A percentile compares a stretch with the other conserved stretches of the same genome.
These are phyloP conservation scores for Diaporthe amygdali DNA, from an alignment of 2,329 filamentous ascomycete genomes.

Conservation along the genomic window DNA sequence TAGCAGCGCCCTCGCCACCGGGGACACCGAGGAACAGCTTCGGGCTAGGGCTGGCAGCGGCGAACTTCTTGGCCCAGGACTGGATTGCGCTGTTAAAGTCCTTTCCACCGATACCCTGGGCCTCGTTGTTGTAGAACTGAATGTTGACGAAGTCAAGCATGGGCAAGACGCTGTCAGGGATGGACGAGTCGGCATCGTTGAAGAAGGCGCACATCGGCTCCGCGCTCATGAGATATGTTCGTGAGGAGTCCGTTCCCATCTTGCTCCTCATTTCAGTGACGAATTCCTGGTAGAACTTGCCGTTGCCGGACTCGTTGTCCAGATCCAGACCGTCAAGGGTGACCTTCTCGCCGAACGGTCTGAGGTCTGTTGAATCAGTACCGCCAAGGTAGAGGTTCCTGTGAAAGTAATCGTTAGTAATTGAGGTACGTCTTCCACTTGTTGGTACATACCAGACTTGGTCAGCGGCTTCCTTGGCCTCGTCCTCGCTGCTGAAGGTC, in stretches of 20 bases:
- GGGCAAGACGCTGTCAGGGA: conserved; percentile 3
- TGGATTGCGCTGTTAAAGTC: conserved; percentile 1
- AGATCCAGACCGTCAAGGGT: conserved; percentile 18
- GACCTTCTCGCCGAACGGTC: conserved; percentile 17
- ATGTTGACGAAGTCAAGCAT: conserved; percentile 19
- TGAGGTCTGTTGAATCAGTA: background rate
- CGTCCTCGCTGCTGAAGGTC: background rate
- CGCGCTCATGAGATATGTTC: conserved; percentile 15
- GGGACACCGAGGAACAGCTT: conserved; percentile 20
- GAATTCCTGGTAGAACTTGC: conserved; percentile 9
- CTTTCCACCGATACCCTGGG: conserved; percentile 9
- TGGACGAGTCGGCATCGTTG: background rate
- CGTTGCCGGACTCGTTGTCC: conserved; percentile 15
- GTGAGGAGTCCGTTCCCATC: background rate
- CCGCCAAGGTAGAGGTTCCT: conserved; percentile 22
- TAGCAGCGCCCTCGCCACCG: conserved; percentile 10
- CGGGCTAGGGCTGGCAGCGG: conserved; percentile 8
- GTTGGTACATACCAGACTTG: conserved; percentile 15
- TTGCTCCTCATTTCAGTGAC: conserved; percentile 8
- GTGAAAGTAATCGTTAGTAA: background rate
- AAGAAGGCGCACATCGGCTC: background rate
- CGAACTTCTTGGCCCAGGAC: conserved; percentile 15
- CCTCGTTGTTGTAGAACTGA: conserved; percentile 22
- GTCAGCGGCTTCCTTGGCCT: conserved; percentile 16
- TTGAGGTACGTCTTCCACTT: accelerated